These are phyloP conservation scores for Remersonia thermophila DNA, from an alignment of 2,329 filamentous ascomycete genomes.

Conservation along the genomic window DNA sequence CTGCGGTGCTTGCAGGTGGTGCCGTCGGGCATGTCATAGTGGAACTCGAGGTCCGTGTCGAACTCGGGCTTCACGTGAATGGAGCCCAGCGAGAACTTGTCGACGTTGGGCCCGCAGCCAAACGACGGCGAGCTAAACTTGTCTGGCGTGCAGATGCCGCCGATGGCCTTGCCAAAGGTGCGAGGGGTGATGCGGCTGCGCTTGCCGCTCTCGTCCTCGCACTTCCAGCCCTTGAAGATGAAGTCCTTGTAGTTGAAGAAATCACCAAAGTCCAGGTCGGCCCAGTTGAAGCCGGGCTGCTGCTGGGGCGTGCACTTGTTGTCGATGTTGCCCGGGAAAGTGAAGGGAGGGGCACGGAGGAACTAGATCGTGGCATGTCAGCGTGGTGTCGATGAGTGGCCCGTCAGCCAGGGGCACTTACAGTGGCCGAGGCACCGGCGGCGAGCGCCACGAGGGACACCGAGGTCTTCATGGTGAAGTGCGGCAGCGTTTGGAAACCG, in stretches of 20 bases:
- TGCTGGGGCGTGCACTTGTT: conserved; percentile 68
- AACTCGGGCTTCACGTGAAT: conserved; percentile 64
- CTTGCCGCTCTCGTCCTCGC: conserved; percentile 39
- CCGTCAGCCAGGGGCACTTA: conserved; percentile 10
- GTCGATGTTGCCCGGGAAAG: conserved; percentile 57
- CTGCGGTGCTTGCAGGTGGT: conserved; percentile 68
- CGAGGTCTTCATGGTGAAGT: conserved; percentile 39
- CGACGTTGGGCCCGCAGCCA: conserved; percentile 32
- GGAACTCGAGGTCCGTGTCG: conserved; percentile 70
- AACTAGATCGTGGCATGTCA: conserved; percentile 11
- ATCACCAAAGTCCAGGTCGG: conserved; percentile 44
- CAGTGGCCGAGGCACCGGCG: conserved; percentile 38
- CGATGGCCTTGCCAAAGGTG: conserved; percentile 47
- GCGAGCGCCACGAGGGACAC: conserved; percentile 37
- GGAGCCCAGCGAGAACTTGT: conserved; percentile 62
- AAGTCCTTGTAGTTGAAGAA: conserved; percentile 61
- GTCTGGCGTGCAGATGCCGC: conserved; percentile 37
- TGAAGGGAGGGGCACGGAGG: conserved; percentile 37
- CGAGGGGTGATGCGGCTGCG: conserved; percentile 44
- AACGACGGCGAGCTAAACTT: conserved; percentile 45
- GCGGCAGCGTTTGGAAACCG: conserved; percentile 5
- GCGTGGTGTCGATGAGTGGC: not conserved
- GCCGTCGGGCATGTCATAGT: conserved; percentile 77
- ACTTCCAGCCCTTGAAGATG: conserved; percentile 60
- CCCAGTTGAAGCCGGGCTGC: conserved; percentile 59